phyloP scores from a whole-genome alignment of 257 asterid genomes.

The Nicotiana sylvestris region DNA sequence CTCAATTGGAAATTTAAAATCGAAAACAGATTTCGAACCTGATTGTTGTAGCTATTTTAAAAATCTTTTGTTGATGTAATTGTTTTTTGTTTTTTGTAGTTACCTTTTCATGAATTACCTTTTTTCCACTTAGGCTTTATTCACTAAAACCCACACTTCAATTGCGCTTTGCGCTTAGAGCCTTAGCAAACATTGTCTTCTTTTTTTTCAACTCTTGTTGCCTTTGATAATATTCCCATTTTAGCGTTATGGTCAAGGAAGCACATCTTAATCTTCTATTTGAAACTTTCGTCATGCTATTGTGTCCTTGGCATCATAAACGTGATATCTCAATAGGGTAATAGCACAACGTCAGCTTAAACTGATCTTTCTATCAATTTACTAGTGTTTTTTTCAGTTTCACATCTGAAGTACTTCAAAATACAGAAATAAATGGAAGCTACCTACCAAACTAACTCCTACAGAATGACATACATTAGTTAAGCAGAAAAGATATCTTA shows the following conservation, averaged over 20 bases:
- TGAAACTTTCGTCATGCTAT: background rate
- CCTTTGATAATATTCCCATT: background rate
- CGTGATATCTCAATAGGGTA: background rate
- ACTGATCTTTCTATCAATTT: background rate
- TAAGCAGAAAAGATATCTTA: slow-evolving; percentile 14
- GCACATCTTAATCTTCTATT: background rate
- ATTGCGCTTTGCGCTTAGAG: background rate
- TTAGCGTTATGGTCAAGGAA: background rate
- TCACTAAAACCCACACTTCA: background rate
- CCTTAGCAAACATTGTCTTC: background rate
- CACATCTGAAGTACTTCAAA: background rate
- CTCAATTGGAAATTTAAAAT: background rate
- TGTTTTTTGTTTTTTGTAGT: background rate
- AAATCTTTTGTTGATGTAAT: background rate
- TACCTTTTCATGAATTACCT: too few relatives aligned
- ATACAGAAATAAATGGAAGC: background rate
- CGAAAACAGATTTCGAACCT: background rate
- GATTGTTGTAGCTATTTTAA: background rate
- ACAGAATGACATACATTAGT: background rate
- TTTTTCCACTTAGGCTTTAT: background rate
- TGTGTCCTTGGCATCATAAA: slow-evolving; percentile 1
- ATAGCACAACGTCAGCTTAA: background rate
- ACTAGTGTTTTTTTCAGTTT: background rate
- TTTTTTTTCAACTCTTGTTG: background rate
- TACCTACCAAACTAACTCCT: background rate